Evolutionary conservation across 331 rosid species (phyloP).

Genomic region (Saraca asoca): DNA sequence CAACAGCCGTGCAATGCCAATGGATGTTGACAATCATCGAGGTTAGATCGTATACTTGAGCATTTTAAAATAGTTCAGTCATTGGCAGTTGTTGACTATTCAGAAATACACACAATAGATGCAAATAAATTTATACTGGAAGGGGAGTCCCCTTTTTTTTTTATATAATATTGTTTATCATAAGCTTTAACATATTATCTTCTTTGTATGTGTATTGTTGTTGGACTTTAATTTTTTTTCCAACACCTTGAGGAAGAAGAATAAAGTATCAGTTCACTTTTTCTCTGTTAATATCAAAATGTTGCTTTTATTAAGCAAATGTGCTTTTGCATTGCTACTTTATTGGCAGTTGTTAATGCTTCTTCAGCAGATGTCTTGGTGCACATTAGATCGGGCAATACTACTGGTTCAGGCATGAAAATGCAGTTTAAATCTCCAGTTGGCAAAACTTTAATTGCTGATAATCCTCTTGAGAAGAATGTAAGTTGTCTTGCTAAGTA

Average conservation of each 20-base stretch:
- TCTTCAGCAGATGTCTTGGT: conserved; percentile 58
- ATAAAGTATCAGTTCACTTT: conserved; percentile 6
- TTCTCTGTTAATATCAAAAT: neutral
- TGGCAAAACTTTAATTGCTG: conserved; percentile 53
- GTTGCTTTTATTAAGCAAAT: neutral
- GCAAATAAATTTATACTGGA: neutral
- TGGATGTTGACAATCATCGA: conserved; percentile 58
- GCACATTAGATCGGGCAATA: conserved; percentile 57
- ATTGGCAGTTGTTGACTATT: conserved; percentile 24
- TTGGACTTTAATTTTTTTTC: conserved; percentile 4
- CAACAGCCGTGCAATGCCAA: conserved; percentile 54
- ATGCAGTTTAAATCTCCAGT: conserved; percentile 73
- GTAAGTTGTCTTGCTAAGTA: conserved; percentile 46
- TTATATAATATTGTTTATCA: neutral
- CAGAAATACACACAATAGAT: conserved; percentile 16
- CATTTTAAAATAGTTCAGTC: conserved; percentile 19
- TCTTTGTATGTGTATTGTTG: conserved; percentile 5
- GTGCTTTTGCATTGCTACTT: conserved; percentile 20
- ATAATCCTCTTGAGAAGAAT: conserved; percentile 65
- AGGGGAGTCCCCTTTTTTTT: neutral
- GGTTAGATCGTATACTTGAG: conserved; percentile 46
- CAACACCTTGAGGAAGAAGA: conserved; percentile 9
- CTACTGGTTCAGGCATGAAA: conserved; percentile 61
- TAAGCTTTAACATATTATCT: neutral
- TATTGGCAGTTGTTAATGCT: conserved; percentile 38